phyloP scores from a whole-genome alignment of 2,329 filamentous ascomycete species.

The Teratosphaeria zuluensis region DNA sequence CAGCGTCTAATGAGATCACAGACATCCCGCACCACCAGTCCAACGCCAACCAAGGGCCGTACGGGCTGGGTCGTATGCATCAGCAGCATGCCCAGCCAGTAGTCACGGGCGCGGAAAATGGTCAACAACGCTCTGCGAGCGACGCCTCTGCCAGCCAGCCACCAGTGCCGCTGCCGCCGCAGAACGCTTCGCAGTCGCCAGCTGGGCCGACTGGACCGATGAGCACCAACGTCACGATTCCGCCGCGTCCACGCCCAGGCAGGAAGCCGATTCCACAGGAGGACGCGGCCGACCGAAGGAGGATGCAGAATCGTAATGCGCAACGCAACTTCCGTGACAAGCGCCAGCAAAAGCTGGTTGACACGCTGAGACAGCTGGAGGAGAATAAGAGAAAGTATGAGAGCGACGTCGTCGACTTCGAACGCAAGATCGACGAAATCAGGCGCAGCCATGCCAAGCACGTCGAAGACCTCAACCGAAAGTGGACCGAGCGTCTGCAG shows the following conservation, averaged over 20 bases:
- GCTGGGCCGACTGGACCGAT: conserved; percentile 25
- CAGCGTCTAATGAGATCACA: neutral
- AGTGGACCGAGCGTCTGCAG: conserved; percentile 1
- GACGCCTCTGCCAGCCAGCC: neutral
- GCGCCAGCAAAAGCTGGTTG: conserved; percentile 73
- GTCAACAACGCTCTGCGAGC: neutral
- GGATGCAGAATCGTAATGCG: conserved; percentile 87
- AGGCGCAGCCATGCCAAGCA: conserved; percentile 2
- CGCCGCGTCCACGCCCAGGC: conserved; percentile 53
- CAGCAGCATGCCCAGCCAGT: neutral
- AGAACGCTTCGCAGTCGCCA: neutral
- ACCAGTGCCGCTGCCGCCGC: conserved; percentile 1
- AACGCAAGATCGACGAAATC: conserved; percentile 3
- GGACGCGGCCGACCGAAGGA: conserved; percentile 83
- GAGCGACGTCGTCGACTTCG: conserved; percentile 1
- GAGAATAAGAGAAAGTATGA: conserved; percentile 7
- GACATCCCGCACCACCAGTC: neutral
- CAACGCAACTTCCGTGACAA: conserved; percentile 86
- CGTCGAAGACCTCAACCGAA: conserved; percentile 1
- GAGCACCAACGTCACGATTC: conserved; percentile 28
- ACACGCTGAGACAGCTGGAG: conserved; percentile 8
- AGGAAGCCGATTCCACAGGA: conserved; percentile 72
- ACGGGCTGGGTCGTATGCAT: neutral
- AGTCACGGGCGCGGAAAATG: neutral
- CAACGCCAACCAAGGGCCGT: neutral